Evolutionary conservation across 1,139 yeast genomes (phyloP).

Genomic region (Suhomyces panamericanus): DNA sequence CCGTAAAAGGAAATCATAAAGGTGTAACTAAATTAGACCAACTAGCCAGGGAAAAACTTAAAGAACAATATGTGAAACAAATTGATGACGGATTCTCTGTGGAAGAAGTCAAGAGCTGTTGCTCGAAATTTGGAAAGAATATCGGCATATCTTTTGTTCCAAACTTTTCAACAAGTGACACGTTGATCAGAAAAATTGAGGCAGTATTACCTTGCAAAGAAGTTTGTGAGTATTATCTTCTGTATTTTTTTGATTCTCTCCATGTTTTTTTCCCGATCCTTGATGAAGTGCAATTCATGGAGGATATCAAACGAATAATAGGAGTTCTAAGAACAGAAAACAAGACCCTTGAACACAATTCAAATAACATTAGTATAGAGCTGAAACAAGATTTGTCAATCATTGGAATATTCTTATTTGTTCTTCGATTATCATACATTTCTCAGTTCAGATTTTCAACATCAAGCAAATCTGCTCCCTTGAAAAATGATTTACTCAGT

Average conservation of each 20-base stretch:
- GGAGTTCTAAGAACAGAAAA: background rate
- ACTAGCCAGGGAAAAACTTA: slow-evolving; percentile 13
- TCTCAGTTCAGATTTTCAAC: slow-evolving; percentile 12
- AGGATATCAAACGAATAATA: slow-evolving; percentile 13
- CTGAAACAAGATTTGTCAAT: slow-evolving; percentile 13
- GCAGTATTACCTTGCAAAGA: slow-evolving; percentile 9
- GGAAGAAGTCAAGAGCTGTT: slow-evolving; percentile 16
- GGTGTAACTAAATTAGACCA: slow-evolving; percentile 4
- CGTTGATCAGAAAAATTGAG: slow-evolving; percentile 9
- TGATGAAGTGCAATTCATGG: slow-evolving; percentile 13
- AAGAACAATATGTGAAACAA: slow-evolving; percentile 15
- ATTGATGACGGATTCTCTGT: slow-evolving; percentile 14
- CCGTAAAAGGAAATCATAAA: slow-evolving; percentile 8
- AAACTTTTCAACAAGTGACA: background rate
- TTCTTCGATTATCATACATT: slow-evolving; percentile 13
- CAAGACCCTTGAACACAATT: background rate
- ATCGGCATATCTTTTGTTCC: slow-evolving; percentile 11
- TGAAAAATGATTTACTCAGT: background rate
- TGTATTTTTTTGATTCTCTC: slow-evolving; percentile 12
- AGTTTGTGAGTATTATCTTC: slow-evolving; percentile 9
- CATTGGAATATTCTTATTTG: slow-evolving; percentile 10
- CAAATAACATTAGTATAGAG: slow-evolving; percentile 3
- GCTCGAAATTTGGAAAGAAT: slow-evolving; percentile 13
- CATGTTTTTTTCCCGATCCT: slow-evolving; percentile 16
- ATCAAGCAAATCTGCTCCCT: background rate